A percentile compares a stretch with the other conserved stretches of the same genome.
phyloP scores from a whole-genome alignment of 148 eudicot genomes.

The Polygonum aviculare region DNA sequence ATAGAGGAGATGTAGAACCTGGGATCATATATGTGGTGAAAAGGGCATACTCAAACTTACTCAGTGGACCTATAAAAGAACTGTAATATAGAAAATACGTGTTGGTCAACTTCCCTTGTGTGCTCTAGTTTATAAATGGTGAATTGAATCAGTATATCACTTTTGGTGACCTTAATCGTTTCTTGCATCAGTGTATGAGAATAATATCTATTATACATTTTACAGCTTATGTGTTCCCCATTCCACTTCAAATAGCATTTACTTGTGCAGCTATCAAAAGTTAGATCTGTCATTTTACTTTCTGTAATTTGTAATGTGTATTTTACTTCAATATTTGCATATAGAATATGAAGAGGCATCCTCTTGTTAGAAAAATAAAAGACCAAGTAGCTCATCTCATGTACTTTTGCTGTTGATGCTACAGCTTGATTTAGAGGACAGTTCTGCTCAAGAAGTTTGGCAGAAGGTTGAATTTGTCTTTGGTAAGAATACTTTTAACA shows the following conservation, averaged over 20 bases:
- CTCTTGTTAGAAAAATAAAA: background rate
- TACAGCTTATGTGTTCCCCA: background rate
- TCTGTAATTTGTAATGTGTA: background rate
- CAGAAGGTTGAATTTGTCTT: slow-evolving; percentile 81
- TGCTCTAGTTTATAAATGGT: background rate
- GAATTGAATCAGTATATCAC: background rate
- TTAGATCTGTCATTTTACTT: background rate
- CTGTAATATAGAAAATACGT: background rate
- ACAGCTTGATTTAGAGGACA: slow-evolving; percentile 87
- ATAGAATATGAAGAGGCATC: background rate
- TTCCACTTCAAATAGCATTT: background rate
- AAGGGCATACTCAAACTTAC: too few species aligned
- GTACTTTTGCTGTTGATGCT: slow-evolving; percentile 11
- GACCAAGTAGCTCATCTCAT: background rate
- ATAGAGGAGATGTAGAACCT: background rate
- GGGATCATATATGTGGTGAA: background rate
- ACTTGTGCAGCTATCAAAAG: background rate
- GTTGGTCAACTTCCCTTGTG: background rate
- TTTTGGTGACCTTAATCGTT: background rate
- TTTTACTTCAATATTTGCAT: background rate
- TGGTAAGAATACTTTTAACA: slow-evolving; percentile 36
- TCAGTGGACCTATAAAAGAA: background rate
- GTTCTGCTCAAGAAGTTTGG: slow-evolving; percentile 69
- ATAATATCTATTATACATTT: background rate
- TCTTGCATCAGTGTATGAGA: background rate